Conservation (phyloP, 805 yeast species). For the Barnettozyma vustinii region DNA sequence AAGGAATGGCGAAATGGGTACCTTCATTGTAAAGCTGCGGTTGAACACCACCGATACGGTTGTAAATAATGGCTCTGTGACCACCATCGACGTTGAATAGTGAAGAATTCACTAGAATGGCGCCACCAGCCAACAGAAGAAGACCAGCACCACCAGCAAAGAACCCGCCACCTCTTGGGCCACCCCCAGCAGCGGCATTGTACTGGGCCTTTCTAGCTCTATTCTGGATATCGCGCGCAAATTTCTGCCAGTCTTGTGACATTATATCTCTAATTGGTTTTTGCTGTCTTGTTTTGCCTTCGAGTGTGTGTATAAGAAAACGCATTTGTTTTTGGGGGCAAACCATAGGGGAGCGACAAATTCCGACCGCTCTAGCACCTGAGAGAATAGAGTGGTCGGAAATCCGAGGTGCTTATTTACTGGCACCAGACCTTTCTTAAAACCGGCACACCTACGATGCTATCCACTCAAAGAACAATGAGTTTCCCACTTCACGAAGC, state of each 20-base stretch:
- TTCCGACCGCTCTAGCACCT: not conserved
- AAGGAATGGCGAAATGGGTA: conserved; percentile 89
- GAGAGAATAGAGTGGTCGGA: not conserved
- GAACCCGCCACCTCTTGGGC: conserved; percentile 35
- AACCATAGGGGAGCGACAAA: not conserved
- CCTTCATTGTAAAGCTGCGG: conserved; percentile 86
- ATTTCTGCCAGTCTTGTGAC: conserved; percentile 43
- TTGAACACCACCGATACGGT: conserved; percentile 80
- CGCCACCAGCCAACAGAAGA: conserved; percentile 52
- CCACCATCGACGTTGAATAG: conserved; percentile 95
- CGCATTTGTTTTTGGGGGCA: conserved; percentile 1
- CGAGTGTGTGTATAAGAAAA: not conserved
- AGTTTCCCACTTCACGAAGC: conserved; percentile 49
- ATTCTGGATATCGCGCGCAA: conserved; percentile 45
- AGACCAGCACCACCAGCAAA: conserved; percentile 63
- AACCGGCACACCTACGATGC: not conserved
- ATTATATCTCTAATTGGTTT: not conserved
- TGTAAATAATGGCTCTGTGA: conserved; percentile 92
- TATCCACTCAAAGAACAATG: not conserved
- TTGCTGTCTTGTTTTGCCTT: not conserved
- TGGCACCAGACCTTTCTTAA: too few relatives aligned
- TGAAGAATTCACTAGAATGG: conserved; percentile 47
- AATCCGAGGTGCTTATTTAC: not conserved
- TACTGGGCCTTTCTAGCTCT: conserved; percentile 38
- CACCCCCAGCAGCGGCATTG: conserved; percentile 35